Evolutionary conservation across 2,329 filamentous ascomycete species (phyloP), one percentile per base, ranked within the genome.

Genomic region (Colletotrichum shisoi): DNA sequence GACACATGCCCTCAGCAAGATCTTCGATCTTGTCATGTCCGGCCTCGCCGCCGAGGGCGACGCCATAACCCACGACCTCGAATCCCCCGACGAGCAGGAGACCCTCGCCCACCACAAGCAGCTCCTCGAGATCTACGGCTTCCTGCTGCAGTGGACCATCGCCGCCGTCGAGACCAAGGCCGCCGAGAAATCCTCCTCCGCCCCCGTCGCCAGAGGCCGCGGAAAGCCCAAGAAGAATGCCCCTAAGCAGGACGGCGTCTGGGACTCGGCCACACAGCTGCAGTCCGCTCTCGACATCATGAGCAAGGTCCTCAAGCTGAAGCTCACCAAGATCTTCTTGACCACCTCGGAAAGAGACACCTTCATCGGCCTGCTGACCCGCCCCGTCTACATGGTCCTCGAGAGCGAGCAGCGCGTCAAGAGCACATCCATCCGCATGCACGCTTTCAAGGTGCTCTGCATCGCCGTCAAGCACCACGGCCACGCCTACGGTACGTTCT

Each of bases 381-480:
- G 95, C 45, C 94, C 95, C 1, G 91, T 97, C 12, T 99, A 98
- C 78, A 87, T 97, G 79, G 87, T 99, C 27, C 83, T 99, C 48
- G 95, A 99, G 80, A 97, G 91, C 77, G 95, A 99, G 78, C 90
- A 94, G 75, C 87, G 95, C 69, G 91, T 94, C 71, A 99, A 98
- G 82, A 91, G 86, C 73, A 95, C 89, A 31, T 83, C 91, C 4
- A 94, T 98, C 69, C 89, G 94, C 54, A 98, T 98, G 92, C 94
- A 98, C 79, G 92, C 91, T 64, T 99, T 97, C 84, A 97, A 97
- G 78, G 93, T 98, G 21, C 82, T 99, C 8, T 99, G 95, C 75
- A 92, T 98, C 72, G 94, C 96, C 42, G 89, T 99, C 68, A 99
- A 99, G 81, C 94, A 98, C 75, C 95, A 99, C 76, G 95, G 95